Evolutionary conservation across 1,139 yeast species (phyloP).

Genomic region (Blastobotrys buckinghamii): DNA sequence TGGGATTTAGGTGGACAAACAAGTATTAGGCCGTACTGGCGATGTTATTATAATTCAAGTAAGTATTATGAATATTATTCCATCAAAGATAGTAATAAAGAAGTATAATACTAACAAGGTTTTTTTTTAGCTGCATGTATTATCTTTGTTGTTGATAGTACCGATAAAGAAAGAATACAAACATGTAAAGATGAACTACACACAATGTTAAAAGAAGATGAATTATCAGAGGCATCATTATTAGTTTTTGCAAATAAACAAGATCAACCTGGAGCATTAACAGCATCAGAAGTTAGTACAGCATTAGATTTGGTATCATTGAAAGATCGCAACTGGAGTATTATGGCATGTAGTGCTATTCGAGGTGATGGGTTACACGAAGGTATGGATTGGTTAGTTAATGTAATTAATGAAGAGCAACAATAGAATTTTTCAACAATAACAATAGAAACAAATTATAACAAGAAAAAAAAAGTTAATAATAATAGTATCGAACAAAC

Average conservation of each 20-base stretch:
- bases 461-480: too few species aligned
- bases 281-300: slow-evolving; percentile 91
- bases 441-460: too few species aligned
- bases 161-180: slow-evolving; percentile 89
- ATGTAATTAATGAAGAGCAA: slow-evolving; percentile 79
- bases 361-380: slow-evolving; percentile 95
- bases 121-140: slow-evolving; percentile 62
- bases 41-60: slow-evolving; percentile 88
- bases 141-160: slow-evolving; percentile 93
- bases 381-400: slow-evolving; percentile 96
- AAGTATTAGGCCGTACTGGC: slow-evolving; percentile 94
- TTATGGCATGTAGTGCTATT: slow-evolving; percentile 93
- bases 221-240: slow-evolving; percentile 79
- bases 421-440: slow-evolving; percentile 5
- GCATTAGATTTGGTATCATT: slow-evolving; percentile 79
- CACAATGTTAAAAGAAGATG: slow-evolving; percentile 90
- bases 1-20: slow-evolving; percentile 98
- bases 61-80: too few species aligned
- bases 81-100: too few species aligned
- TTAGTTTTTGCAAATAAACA: slow-evolving; percentile 96
- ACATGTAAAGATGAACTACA: slow-evolving; percentile 85
- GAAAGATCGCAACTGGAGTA: slow-evolving; percentile 97
- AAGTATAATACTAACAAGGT: too few species aligned
- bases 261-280: slow-evolving; percentile 92
- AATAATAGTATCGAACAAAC: too few species aligned